A percentile compares a stretch with the other conserved stretches of the same genome.
phyloP scores from a whole-genome alignment of 805 yeast species.

The Tetrapisispora pingtungensis region DNA sequence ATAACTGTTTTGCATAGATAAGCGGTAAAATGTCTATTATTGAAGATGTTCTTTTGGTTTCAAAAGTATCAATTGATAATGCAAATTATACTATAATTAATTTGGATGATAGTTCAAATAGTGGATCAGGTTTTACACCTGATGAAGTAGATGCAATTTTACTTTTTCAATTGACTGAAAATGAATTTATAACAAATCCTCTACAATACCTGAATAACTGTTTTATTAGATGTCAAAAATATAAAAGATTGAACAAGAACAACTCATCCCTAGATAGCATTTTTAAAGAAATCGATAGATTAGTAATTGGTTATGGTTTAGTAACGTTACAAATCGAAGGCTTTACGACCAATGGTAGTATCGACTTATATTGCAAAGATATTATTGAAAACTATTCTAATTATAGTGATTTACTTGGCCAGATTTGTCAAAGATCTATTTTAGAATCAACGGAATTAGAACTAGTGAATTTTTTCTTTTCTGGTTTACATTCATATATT shows the following conservation, averaged over 20 bases:
- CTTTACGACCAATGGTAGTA: conserved; percentile 21
- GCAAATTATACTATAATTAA: conserved; percentile 9
- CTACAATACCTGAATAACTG: conserved; percentile 23
- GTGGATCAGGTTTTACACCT: neutral
- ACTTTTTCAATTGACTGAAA: conserved; percentile 27
- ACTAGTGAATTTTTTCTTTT: conserved; percentile 42
- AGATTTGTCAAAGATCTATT: conserved; percentile 46
- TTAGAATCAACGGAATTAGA: conserved; percentile 61
- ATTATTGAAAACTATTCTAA: conserved; percentile 23
- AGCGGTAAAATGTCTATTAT: conserved; percentile 14
- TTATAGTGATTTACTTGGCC: conserved; percentile 41
- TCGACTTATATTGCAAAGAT: conserved; percentile 18
- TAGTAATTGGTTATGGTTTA: conserved; percentile 46
- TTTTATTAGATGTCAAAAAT: conserved; percentile 22
- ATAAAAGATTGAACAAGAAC: conserved; percentile 37
- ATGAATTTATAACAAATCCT: conserved; percentile 16
- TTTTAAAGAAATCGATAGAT: conserved; percentile 37
- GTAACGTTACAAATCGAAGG: conserved; percentile 64
- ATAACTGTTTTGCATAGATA: neutral
- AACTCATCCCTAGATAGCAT: conserved; percentile 29
- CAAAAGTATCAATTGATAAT: conserved; percentile 9
- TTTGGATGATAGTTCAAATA: conserved; percentile 11
- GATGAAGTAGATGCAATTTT: conserved; percentile 23
- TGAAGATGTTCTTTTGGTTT: conserved; percentile 21
- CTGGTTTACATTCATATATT: conserved; percentile 21